Evolutionary conservation across 306 rosid genomes (phyloP), one percentile per base, ranked within the genome.

Genomic region (Malus asiatica): DNA sequence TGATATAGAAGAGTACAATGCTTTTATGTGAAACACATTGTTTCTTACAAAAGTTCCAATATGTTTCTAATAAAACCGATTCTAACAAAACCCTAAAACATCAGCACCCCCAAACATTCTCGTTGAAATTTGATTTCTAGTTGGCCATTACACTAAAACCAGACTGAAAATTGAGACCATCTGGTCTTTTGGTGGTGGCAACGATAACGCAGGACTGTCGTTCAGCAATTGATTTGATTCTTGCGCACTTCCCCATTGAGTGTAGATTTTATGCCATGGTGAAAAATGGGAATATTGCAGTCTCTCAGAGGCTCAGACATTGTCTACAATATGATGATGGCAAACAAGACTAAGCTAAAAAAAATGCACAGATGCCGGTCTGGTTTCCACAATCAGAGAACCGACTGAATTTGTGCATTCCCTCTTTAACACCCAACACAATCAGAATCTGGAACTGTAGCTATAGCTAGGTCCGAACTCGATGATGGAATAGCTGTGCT

Each of bases 341-440:
- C 66, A 70, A 83, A 75, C 35, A 78, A 65, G 72, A 78, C 53
- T 27, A 70, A 70, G 52, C 71, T 20, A 20, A 4, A 61, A 18
- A 22, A 58, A 45, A 64, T 19, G 70, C 69, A 72, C 53, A 64
- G 70, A 68, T 40, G 44, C 25, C 46, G 16, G 20, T 44, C 73
- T 77, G 77, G 69, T 76, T 65, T 58, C 69, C 61, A 73, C 30
- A 30, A 48, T 1, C 16, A 48, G 3, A 48, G 53, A 48, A 14
- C 6, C 2, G 19, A 0, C 3, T 48, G 19, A 48, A 48, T 48
- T 5, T 2, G 53, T 48, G 19, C 19, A 48, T 4, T 14, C 19
- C 7, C 53, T 48, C 19, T 0, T 48, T 48, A 14, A 48, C 55
- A 48, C 20, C 3, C 20, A 15, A 48, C 20, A 48, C 8, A 5